Base-by-base conservation (phyloP, 148 eudicot species). In the Talinum fruticosum region DNA sequence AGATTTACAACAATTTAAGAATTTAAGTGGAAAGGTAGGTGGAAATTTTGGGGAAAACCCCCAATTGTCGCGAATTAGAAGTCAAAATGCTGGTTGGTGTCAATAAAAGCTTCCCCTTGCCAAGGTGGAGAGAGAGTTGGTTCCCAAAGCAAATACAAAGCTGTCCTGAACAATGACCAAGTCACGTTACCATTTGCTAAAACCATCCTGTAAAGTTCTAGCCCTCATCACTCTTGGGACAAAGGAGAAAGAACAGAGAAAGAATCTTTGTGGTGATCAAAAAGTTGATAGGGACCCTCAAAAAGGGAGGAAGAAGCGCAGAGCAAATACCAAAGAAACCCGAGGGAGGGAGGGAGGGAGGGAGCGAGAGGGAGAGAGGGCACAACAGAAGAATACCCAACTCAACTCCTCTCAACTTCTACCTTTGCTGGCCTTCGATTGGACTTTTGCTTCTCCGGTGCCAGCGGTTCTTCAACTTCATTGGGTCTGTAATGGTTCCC, bases 401-500 rank as follows among this genome's bases (percentile, higher is more conserved):
- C 78, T 4, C 35, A 45, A 51, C 26, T 41, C 54, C n/a, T n/a
- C n/a, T n/a, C n/a, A n/a, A n/a, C 71, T 5, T 59, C 47, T 13
- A 41, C 72, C 18, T 19, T 49, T 66, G 35, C 69, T 30, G 41
- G n/a, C 15, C 4, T 35, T 62, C 10, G 1, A 4, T 0, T n/a
- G n/a, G n/a, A n/a, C n/a, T 65, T 57, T 69, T 34, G 59, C 8
- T 19, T 66, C 4, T 68, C 28, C 29, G 19, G 30, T 23, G 10
- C 72, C 32, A 28, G 72, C 10, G 72, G 7, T 49, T 66, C 24
- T 37, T 35, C 6, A 28, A 51, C 47, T 51, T 62, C 37, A 69
- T 62, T 80, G 82, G 79, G 83, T 76, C 53, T 81, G 6, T 47
- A 47, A 82, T 82, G 84, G 30, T 67, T 73, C n/a, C 35, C 0